Evolutionary conservation across 345 rosid species (phyloP), one percentile per base, ranked within the genome.

Genomic region (Anacardium occidentale): DNA sequence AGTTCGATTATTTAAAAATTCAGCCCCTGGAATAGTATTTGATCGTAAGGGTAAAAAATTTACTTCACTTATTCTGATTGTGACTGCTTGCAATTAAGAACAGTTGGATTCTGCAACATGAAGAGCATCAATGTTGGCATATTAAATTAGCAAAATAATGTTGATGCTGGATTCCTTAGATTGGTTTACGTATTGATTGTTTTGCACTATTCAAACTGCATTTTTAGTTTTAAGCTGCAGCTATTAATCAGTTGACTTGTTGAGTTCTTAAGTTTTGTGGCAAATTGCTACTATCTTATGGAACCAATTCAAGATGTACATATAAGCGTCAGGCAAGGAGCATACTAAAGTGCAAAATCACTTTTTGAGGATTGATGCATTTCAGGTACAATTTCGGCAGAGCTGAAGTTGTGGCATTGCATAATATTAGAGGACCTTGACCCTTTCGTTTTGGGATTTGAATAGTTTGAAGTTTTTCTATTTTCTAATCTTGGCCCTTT

Each of bases 1-100:
- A 58, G 85, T 95, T 74, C 86, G 89, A 52, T 75, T 95, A 24
- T 92, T 95, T 76, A 91, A 81, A 75, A 64, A 78, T 54, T 89
- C 90, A 75, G 75, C 94, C 2, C 77, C 74, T 7, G 96, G 98
- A 62, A 95, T 95, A 29, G 77, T 85, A 26, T 90, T 92, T 79
- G 96, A 95, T 76, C 85, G 24, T 61, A 68, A 42, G 66, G 87
- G 98, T 92, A 63, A 83, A 79, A 76, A 44, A 14, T 66, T 21
- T 73, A 47, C 14, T 20, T 67, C 29, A 24, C n/a, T 32, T 26
- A 26, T 29, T 37, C 65, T 53, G 22, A 62, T 22, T 60, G 50
- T 72, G 3, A 44, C 60, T 25, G 24, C 48, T n/a, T 26, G 7
- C 34, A 32, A 22, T 26, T 12, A 26, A n/a, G 9, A 26, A 22